Conservation (phyloP, 1,284 basidiomycete genomes). For the Stygiomarasmius scandens region DNA sequence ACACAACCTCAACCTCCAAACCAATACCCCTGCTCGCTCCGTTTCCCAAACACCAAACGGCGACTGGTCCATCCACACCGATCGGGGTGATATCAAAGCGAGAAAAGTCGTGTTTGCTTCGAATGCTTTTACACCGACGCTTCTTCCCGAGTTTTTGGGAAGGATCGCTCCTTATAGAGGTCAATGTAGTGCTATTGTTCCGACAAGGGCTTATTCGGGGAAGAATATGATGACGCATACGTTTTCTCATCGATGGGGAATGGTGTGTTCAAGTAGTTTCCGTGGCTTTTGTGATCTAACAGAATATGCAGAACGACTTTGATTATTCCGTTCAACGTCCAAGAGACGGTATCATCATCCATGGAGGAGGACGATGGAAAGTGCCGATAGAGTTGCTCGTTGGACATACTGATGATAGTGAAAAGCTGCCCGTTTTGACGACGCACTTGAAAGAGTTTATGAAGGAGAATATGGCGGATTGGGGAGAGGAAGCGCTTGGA, state of each 20-base stretch:
- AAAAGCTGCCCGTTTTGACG: conserved; percentile 22
- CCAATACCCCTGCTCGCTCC: conserved; percentile 24
- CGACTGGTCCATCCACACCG: conserved; percentile 27
- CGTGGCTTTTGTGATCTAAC: neutral
- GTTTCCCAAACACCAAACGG: conserved; percentile 9
- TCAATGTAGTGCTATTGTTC: conserved; percentile 28
- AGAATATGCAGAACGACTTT: conserved; percentile 19
- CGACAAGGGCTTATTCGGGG: conserved; percentile 25
- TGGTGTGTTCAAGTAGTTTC: conserved; percentile 9
- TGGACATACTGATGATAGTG: conserved; percentile 28
- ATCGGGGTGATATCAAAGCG: conserved; percentile 26
- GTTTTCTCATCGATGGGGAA: conserved; percentile 17
- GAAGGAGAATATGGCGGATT: conserved; percentile 21
- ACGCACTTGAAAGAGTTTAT: conserved; percentile 19
- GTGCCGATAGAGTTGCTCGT: conserved; percentile 23
- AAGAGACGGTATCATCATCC: conserved; percentile 28
- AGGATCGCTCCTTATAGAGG: conserved; percentile 27
- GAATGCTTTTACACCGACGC: conserved; percentile 40
- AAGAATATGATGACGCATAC: conserved; percentile 22
- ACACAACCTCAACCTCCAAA: conserved; percentile 29
- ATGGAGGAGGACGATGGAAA: conserved; percentile 25
- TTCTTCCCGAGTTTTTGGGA: conserved; percentile 29
- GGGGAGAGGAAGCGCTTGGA: conserved; percentile 25
- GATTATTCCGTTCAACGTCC: conserved; percentile 32
- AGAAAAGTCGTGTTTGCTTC: conserved; percentile 40